A percentile compares a stretch with the other conserved stretches of the same genome.
These are phyloP conservation scores for Aspergillus floridensis DNA, from an alignment of 2,329 filamentous ascomycete species.

Conservation along the genomic window DNA sequence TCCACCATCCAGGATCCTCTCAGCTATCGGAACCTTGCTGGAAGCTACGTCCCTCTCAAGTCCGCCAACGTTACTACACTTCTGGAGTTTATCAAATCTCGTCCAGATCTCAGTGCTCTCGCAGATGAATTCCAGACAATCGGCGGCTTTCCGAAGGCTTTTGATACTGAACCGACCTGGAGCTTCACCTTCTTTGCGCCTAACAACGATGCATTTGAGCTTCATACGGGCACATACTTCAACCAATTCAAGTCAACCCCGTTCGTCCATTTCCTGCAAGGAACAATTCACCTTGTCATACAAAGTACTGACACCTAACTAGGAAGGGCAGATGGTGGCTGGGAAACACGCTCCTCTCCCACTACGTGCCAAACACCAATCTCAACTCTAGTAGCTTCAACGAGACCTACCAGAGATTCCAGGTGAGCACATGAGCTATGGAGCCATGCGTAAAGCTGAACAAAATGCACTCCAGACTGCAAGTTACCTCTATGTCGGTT, in stretches of 20 bases:
- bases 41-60: background rate
- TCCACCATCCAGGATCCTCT: background rate
- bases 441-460: background rate
- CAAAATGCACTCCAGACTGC: background rate
- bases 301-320: background rate
- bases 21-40: background rate
- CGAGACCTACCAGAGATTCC: background rate
- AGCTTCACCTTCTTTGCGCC: slow-evolving; percentile 34
- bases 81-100: background rate
- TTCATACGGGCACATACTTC: slow-evolving; percentile 28
- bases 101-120: background rate
- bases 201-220: slow-evolving; percentile 28
- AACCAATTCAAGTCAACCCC: background rate
- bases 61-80: background rate
- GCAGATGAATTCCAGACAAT: background rate
- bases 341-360: slow-evolving; percentile 2
- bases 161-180: slow-evolving; percentile 26
- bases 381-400: background rate
- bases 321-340: slow-evolving; percentile 11
- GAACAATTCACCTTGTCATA: too few relatives aligned
- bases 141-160: slow-evolving; percentile 28
- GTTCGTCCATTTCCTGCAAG: background rate
- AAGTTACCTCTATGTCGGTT: slow-evolving; percentile 3
- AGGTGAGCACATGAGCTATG: background rate
- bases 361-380: slow-evolving; percentile 6